Base-by-base conservation (phyloP, 768 basidiomycete genomes). In the Gymnopilus dilepis region DNA sequence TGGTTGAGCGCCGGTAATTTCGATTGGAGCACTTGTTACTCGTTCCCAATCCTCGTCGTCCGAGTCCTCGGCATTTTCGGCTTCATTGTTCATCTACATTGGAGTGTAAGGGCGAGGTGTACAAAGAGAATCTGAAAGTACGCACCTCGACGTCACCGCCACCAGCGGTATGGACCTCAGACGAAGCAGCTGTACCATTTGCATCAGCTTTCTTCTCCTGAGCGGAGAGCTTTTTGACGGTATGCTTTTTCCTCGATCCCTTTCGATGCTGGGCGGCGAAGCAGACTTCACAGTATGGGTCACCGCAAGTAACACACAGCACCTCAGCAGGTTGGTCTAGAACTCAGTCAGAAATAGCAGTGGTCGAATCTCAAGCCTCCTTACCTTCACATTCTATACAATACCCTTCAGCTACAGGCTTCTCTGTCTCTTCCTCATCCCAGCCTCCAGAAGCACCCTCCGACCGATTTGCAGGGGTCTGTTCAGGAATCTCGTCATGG, bases 341-440 rank as follows among this genome's bases (percentile, higher is more conserved):
- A 58, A 26, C 12, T 60, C 37, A 42, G 59, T 26, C 38, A 50
- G 26, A 21, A 12, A 30, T 47, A 48, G 6, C 17, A 6, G 5
- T 21, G 37, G 22, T 42, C 43, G n/a, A 19, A 37, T 37, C 26
- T 21, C 22, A 22, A 24, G 7, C 63, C 30, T 38, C 73, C 22
- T 67, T 62, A 92, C 93, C 93, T 85, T 95, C 93, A 71, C 93
- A 94, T 73, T 95, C 93, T 55, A 94, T 73, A 64, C 93, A 95
- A 69, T 80, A 89, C 0, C 91, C 92, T 55, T 91, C 87, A 11
- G 77, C 73, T 13, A 79, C 76, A 8, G 81, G 77, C 40, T 74
- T 79, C 59, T 79, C 76, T 9, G 71, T 69, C 11, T 78, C 77
- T 71, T 90, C 89, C 66, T 92, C 88, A 59, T 91, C 88, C 88